phyloP scores from a whole-genome alignment of 306 rosid genomes.

The Lathyrus aphaca region DNA sequence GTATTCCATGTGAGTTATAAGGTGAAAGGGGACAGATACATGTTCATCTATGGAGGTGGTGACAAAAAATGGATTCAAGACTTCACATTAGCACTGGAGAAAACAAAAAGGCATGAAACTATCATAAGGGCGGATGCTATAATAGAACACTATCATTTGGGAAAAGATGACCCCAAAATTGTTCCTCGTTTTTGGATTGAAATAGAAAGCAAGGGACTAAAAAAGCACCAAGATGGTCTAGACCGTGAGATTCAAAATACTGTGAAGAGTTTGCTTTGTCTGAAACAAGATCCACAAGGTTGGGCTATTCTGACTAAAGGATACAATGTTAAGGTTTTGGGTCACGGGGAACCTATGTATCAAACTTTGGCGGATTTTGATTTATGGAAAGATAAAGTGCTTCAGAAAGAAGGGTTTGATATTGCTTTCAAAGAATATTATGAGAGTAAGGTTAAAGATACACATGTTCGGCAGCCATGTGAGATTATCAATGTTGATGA shows the following conservation, averaged over 20 bases:
- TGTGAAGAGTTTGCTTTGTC: constrained; percentile 42
- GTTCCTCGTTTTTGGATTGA: constrained; percentile 50
- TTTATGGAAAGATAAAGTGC: constrained; percentile 38
- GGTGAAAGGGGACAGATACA: constrained; percentile 44
- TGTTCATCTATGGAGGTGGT: constrained; percentile 44
- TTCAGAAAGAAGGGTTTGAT: constrained; percentile 40
- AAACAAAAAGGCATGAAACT: constrained; percentile 30
- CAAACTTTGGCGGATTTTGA: constrained; percentile 42
- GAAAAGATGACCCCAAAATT: constrained; percentile 29
- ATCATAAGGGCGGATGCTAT: constrained; percentile 35
- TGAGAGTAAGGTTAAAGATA: constrained; percentile 32
- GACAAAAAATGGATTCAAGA: constrained; percentile 40
- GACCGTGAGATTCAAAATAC: constrained; percentile 43
- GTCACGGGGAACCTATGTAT: constrained; percentile 42
- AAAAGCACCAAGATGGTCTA: constrained; percentile 33
- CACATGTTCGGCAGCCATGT: constrained; percentile 35
- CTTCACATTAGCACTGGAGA: constrained; percentile 37
- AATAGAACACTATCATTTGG: constrained; percentile 40
- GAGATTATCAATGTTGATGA: constrained; percentile 8
- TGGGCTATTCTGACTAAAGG: constrained; percentile 49
- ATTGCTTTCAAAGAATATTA: constrained; percentile 40
- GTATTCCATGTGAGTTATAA: constrained; percentile 21
- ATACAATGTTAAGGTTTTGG: constrained; percentile 32
- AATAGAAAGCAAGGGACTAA: constrained; percentile 45
- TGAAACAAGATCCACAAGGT: constrained; percentile 42